Conservation (phyloP, 2,329 filamentous ascomycete species). For the Ophidiomyces ophidiicola region DNA sequence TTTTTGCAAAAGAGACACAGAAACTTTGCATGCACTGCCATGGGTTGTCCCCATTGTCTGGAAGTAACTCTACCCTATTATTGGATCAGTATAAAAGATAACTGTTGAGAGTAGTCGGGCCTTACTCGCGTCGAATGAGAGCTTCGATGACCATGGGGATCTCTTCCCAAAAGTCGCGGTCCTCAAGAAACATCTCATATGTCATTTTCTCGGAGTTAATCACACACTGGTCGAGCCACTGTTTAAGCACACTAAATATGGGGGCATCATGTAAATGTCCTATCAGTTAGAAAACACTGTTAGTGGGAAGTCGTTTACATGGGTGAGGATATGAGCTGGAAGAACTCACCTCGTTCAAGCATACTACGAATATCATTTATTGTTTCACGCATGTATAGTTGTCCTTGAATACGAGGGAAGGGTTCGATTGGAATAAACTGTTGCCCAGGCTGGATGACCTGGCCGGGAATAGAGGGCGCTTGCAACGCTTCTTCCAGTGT, state of each 20-base stretch:
- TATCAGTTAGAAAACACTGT: slow-evolving; percentile 11
- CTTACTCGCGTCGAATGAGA: slow-evolving; percentile 32
- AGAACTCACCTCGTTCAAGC: slow-evolving; percentile 29
- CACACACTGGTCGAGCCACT: slow-evolving; percentile 33
- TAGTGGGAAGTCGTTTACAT: not conserved
- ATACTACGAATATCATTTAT: slow-evolving; percentile 24
- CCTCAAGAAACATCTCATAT: slow-evolving; percentile 26
- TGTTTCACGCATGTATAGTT: slow-evolving; percentile 23
- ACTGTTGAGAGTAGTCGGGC: not conserved
- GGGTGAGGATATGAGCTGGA: slow-evolving; percentile 1
- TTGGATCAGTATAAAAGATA: not conserved
- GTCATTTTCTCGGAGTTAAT: slow-evolving; percentile 26
- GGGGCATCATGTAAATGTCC: slow-evolving; percentile 23
- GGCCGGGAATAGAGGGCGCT: slow-evolving; percentile 20
- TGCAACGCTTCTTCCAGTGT: slow-evolving; percentile 26
- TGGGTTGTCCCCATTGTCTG: slow-evolving; percentile 22
- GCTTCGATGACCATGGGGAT: slow-evolving; percentile 31
- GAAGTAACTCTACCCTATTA: slow-evolving; percentile 23
- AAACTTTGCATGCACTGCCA: slow-evolving; percentile 32
- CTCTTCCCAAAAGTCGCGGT: slow-evolving; percentile 36
- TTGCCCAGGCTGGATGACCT: slow-evolving; percentile 28
- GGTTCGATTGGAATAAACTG: slow-evolving; percentile 23
- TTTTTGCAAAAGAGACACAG: slow-evolving; percentile 28
- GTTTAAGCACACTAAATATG: slow-evolving; percentile 28
- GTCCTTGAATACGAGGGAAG: slow-evolving; percentile 28